Base-by-base conservation (phyloP, 495 filamentous ascomycete species). In the Hypomontagnella monticulosa region DNA sequence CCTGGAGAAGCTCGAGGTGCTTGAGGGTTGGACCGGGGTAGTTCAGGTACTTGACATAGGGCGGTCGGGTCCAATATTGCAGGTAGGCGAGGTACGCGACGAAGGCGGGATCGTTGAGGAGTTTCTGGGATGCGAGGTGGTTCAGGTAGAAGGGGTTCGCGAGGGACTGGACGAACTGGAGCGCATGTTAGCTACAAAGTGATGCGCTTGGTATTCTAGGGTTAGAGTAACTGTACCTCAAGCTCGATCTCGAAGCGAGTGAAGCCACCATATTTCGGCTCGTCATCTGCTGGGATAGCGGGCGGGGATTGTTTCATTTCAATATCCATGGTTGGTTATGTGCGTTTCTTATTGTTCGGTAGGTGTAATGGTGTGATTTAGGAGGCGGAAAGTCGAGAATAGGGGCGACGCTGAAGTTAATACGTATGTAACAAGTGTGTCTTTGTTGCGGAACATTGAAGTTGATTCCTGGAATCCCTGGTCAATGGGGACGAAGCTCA, bases 11-110 rank as follows among this genome's bases (percentile, higher is more conserved):
- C 74, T 94, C 87, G 46, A 97, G 84, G 59, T 90, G 87, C 64
- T 88, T 88, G 14, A 97, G 75, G n/a, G 92, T 93, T 15, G 92
- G 89, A 4, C 89, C 91, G 0, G 93, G 93, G 69, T 93, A 92
- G 9, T 80, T 89, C 42, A 97, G 77, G 72, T 91, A 96, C 63
- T 90, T 91, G 55, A 89, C 78, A 70, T 96, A 97, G 55, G 92
- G 86, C n/a, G 91, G 91, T 9, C 86, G 85, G 56, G 83, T 84
- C 85, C 88, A 97, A 83, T 97, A 96, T 63, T 88, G 89, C 54
- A 97, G 87, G 72, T 97, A 97, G 51, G 79, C 79, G 36, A 96
- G 88, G 74, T 97, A 97, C 46, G 85, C 88, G 42, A 93, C 78
- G 75, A 96, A 97, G 14, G 84, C 80, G 16, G 88, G 84, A 41